Percentiles rank a stretch among this genome's conserved stretches.
These are phyloP conservation scores for Ochromonadaceae sp. DNA, from an alignment of 352 stramenopile genomes.

Conservation along the genomic window DNA sequence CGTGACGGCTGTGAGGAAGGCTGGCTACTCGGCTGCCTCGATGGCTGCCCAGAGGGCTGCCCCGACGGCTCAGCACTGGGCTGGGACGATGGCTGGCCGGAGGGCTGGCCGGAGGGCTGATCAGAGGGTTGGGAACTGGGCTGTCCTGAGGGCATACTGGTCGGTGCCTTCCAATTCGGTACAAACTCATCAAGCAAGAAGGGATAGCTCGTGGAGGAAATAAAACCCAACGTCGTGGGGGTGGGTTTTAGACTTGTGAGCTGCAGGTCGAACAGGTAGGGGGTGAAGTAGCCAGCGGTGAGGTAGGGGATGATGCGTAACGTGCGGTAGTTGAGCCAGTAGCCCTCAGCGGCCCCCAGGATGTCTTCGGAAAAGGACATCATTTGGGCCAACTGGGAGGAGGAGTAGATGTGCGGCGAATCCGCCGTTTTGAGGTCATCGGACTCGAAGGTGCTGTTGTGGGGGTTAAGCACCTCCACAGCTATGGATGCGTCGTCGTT, in stretches of 20 bases:
- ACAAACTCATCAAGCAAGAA: not conserved
- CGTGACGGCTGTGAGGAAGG: not conserved
- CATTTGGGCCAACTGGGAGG: too few relatives aligned
- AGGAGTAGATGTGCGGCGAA: too few relatives aligned
- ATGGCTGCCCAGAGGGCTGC: not conserved
- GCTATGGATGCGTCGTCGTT: not conserved
- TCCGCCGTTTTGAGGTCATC: too few relatives aligned
- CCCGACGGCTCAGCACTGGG: not conserved
- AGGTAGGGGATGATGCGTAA: not conserved
- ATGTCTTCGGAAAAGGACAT: not conserved
- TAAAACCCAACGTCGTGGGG: not conserved
- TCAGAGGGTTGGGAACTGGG: not conserved
- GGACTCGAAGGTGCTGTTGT: not conserved
- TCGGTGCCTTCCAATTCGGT: not conserved
- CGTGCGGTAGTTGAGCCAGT: not conserved
- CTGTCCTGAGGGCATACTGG: not conserved
- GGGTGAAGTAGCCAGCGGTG: not conserved
- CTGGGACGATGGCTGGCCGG: not conserved
- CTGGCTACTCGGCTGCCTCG: not conserved
- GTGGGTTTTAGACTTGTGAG: not conserved
- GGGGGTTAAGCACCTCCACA: not conserved
- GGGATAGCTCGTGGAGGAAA: not conserved
- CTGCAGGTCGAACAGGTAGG: not conserved
- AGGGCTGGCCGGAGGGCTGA: slow-evolving; percentile 7
- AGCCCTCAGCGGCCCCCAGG: not conserved